These are phyloP conservation scores for Tetrastigma voinierianum DNA, from an alignment of 164 flowering plant species.

Conservation along the genomic window DNA sequence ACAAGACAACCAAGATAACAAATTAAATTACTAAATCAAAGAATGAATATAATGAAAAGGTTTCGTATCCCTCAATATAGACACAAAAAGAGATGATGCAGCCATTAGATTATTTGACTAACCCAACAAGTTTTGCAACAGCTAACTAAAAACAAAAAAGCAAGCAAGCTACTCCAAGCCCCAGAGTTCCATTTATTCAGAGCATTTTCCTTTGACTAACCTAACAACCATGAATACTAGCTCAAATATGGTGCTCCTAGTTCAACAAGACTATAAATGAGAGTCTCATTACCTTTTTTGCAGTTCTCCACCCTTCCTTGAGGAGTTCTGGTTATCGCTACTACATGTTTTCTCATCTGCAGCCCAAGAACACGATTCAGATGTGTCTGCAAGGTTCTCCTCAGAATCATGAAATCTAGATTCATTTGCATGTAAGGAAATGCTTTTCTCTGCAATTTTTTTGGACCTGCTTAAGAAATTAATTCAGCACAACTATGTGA, in stretches of 20 bases:
- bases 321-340: slow-evolving; percentile 42
- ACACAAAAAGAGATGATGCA: not conserved
- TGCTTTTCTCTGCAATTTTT: slow-evolving; percentile 27
- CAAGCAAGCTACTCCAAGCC: too few species aligned
- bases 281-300: slow-evolving; percentile 38
- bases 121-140: not conserved
- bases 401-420: slow-evolving; percentile 25
- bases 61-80: not conserved
- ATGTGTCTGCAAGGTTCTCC: slow-evolving; percentile 41
- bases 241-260: too few species aligned
- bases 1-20: slow-evolving; percentile 8
- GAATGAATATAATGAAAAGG: not conserved
- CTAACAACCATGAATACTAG: too few species aligned
- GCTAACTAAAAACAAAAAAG: not conserved
- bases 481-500: slow-evolving; percentile 1
- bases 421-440: slow-evolving; percentile 28
- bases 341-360: slow-evolving; percentile 51
- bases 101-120: too few species aligned
- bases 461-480: slow-evolving; percentile 36
- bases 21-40: not conserved
- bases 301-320: slow-evolving; percentile 21
- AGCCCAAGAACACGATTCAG: slow-evolving; percentile 58
- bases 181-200: too few species aligned
- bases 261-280: not conserved
- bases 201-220: too few species aligned